Evolutionary conservation across 225 moss, liverwort and hornwort genomes (phyloP), one percentile per base, ranked within the genome.

Genomic region (Climacium dendroides): DNA sequence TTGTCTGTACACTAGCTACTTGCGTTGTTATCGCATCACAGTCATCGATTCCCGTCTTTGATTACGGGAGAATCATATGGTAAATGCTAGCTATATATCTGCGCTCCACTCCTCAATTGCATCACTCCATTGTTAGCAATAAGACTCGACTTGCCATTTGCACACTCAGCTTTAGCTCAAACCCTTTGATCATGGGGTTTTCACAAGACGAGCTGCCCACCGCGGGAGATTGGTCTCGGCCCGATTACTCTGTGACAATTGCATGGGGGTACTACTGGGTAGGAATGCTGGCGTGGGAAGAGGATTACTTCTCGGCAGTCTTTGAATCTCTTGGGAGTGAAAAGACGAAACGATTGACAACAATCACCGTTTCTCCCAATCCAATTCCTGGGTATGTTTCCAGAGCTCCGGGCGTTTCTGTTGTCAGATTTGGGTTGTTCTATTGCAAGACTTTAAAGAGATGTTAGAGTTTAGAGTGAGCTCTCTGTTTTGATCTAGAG

Each of bases 181-280:
- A 0, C 26, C 3, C 74, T 52, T 22, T 23, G 53, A 35, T 0
- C 23, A 75, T 75, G 75, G 35, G 0, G 5, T 8, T 22, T 23
- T 14, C 52, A 35, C 3, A 13, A 3, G 52, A 34, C 20, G 52
- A 75, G 35, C 13, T 34, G 1, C 0, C 1, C 34, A 7, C 35
- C 22, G 34, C 13, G 10, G 74, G 12, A 53, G 53, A 53, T 10
- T 2, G n/a, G 24, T 15, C 24, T 24, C n/a, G 0, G n/a, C 4
- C 13, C 3, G 15, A 24, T 77, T 77, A 15, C n/a, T 10, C 6
- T 24, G 15, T 15, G n/a, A 54, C 13, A 10, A 25, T 5, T 15
- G 15, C 0, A 8, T 23, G 22, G n/a, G 1, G 6, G 15, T 3
- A 0, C 14, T 24, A 3, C 9, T n/a, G n/a, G 76, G 2, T 77